Evolutionary conservation across 352 stramenopile genomes (phyloP).

Genomic region (Phytopythium kandeliae): DNA sequence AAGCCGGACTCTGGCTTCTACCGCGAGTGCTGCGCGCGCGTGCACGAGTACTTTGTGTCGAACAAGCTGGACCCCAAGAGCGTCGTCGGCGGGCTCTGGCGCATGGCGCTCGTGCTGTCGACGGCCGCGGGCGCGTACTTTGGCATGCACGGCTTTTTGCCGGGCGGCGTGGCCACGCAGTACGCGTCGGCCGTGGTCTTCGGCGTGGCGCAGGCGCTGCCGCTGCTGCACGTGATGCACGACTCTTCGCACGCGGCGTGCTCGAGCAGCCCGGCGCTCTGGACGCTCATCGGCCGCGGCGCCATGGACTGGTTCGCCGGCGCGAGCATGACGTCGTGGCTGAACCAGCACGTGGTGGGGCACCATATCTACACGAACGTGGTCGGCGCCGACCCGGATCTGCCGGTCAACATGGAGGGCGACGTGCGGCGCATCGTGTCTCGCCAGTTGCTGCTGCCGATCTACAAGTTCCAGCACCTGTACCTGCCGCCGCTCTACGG

Average conservation of each 20-base stretch:
- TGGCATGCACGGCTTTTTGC: conserved; percentile 67
- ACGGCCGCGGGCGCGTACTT: conserved; percentile 61
- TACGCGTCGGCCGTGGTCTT: conserved; percentile 81
- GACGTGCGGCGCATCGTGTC: conserved; percentile 85
- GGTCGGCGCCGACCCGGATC: conserved; percentile 88
- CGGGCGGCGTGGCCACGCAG: conserved; percentile 46
- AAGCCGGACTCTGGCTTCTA: conserved; percentile 91
- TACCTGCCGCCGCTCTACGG: conserved; percentile 93
- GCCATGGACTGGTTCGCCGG: conserved; percentile 90
- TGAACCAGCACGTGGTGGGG: conserved; percentile 94
- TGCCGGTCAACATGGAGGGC: conserved; percentile 85
- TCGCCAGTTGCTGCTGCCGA: conserved; percentile 77
- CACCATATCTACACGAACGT: conserved; percentile 97
- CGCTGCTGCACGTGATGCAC: conserved; percentile 92
- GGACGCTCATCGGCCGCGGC: conserved; percentile 67
- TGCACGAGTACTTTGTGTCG: conserved; percentile 86
- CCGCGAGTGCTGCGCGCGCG: conserved; percentile 75
- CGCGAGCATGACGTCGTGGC: conserved; percentile 91
- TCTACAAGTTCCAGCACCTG: conserved; percentile 92
- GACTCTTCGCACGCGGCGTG: conserved; percentile 89
- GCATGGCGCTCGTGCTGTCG: conserved; percentile 80
- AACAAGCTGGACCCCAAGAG: conserved; percentile 88
- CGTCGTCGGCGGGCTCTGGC: conserved; percentile 74
- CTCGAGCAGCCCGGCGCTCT: conserved; percentile 71
- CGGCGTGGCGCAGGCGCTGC: conserved; percentile 85